phyloP scores from a whole-genome alignment of 768 basidiomycete species.

The Lactarius hengduanensis region DNA sequence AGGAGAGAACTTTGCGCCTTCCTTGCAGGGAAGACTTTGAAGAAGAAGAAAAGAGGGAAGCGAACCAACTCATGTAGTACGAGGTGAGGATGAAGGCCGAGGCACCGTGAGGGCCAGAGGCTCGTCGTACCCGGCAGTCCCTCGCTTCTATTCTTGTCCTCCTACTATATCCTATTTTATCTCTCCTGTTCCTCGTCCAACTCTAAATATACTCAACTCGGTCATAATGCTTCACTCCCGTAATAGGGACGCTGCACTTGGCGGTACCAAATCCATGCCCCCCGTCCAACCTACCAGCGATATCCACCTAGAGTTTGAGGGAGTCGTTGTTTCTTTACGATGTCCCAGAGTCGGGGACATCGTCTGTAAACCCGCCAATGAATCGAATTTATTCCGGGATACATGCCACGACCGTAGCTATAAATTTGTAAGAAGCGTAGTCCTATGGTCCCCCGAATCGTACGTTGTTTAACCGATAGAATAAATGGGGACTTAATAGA shows the following conservation, averaged over 20 bases:
- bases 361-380: neutral
- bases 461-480: too few species aligned
- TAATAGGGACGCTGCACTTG: neutral
- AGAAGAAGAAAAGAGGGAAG: constrained; percentile 57
- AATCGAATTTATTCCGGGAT: too few species aligned
- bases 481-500: too few species aligned
- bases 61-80: constrained; percentile 71
- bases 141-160: neutral
- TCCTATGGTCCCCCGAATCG: too few species aligned
- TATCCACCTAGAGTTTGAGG: neutral
- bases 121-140: neutral
- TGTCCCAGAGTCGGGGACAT: neutral
- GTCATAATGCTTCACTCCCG: neutral
- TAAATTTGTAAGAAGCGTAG: too few species aligned
- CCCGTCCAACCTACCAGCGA: too few species aligned
- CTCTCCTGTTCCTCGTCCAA: neutral
- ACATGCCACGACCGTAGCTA: too few species aligned
- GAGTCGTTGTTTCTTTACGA: neutral
- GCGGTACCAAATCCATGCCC: too few species aligned
- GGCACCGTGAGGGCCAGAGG: neutral
- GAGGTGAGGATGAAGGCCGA: constrained; percentile 11
- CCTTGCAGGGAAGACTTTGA: constrained; percentile 45
- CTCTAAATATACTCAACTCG: neutral
- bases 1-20: constrained; percentile 60
- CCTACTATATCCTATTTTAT: neutral